phyloP scores from a whole-genome alignment of 768 basidiomycete species.

The Boletus pseudopeckii region DNA sequence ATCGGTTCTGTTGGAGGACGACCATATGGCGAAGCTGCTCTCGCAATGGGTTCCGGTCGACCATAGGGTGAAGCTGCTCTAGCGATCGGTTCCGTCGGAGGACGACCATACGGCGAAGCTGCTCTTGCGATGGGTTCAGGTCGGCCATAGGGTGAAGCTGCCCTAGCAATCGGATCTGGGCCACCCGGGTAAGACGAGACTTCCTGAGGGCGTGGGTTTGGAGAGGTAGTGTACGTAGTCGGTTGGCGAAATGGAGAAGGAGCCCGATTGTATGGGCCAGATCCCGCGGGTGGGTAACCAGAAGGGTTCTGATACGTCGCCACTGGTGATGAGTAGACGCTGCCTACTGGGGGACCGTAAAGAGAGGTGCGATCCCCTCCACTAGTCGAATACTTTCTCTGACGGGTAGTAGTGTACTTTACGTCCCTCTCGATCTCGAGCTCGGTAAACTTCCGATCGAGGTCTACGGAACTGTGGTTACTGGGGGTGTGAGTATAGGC shows the following conservation, averaged over 20 bases:
- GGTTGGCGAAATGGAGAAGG: constrained; percentile 33
- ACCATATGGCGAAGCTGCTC: constrained; percentile 31
- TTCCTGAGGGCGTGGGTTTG: constrained; percentile 48
- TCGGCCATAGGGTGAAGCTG: constrained; percentile 37
- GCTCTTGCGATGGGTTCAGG: constrained; percentile 28
- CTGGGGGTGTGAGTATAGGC: constrained; percentile 27
- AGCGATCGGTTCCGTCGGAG: constrained; percentile 18
- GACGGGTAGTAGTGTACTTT: constrained; percentile 30
- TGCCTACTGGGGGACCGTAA: constrained; percentile 16
- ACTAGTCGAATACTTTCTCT: constrained; percentile 44
- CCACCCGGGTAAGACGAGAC: constrained; percentile 40
- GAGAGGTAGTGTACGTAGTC: constrained; percentile 39
- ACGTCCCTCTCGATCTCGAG: constrained; percentile 33
- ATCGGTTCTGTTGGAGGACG: constrained; percentile 40
- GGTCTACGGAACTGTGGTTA: constrained; percentile 22
- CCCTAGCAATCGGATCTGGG: constrained; percentile 31
- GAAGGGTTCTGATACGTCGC: constrained; percentile 26
- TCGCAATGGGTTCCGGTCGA: constrained; percentile 18
- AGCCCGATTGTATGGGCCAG: constrained; percentile 31
- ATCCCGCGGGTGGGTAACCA: constrained; percentile 31
- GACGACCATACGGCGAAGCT: constrained; percentile 33
- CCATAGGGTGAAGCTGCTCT: constrained; percentile 30
- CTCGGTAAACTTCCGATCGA: constrained; percentile 39
- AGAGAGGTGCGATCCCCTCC: constrained; percentile 32
- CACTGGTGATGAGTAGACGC: constrained; percentile 24